phyloP scores from a whole-genome alignment of 352 stramenopile species.

The Globisporangium mamillatum region DNA sequence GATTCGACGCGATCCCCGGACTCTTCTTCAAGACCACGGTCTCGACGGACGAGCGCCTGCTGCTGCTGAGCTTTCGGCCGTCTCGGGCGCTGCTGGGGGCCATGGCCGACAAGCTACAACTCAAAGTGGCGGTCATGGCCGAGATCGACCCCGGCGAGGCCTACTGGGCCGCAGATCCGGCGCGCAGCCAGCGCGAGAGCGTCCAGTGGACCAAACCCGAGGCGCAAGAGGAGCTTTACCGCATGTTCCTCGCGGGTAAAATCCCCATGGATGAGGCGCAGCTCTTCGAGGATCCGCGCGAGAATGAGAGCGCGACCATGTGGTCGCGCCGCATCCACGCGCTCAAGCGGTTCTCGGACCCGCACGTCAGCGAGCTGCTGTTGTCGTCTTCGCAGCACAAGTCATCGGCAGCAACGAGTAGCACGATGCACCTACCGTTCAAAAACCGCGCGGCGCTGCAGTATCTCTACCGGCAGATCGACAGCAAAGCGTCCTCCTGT shows the following conservation, averaged over 20 bases:
- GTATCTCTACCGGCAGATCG: constrained; percentile 72
- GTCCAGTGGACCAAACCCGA: constrained; percentile 35
- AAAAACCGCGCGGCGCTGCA: constrained; percentile 43
- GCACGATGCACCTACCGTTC: constrained; percentile 44
- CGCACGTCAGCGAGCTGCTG: constrained; percentile 24
- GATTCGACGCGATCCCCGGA: constrained; percentile 48
- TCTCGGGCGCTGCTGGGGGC: constrained; percentile 37
- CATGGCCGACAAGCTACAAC: constrained; percentile 40
- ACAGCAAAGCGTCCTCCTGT: constrained; percentile 24
- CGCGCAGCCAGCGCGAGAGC: constrained; percentile 21
- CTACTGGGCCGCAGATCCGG: constrained; percentile 34
- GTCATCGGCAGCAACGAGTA: background rate
- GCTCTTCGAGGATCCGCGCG: constrained; percentile 35
- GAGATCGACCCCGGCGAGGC: constrained; percentile 44
- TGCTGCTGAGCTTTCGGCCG: constrained; percentile 57
- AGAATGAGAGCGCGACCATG: constrained; percentile 49
- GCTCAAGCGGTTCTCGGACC: constrained; percentile 35
- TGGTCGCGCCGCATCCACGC: constrained; percentile 67
- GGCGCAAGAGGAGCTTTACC: constrained; percentile 66
- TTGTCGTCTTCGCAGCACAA: background rate
- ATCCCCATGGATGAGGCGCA: constrained; percentile 58
- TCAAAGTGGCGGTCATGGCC: constrained; percentile 42
- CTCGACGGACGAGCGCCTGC: constrained; percentile 22
- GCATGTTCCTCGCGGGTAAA: constrained; percentile 65
- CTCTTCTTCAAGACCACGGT: constrained; percentile 35